These are phyloP conservation scores for Marasmius oreades DNA, from an alignment of 1,284 basidiomycete genomes.

Conservation along the genomic window DNA sequence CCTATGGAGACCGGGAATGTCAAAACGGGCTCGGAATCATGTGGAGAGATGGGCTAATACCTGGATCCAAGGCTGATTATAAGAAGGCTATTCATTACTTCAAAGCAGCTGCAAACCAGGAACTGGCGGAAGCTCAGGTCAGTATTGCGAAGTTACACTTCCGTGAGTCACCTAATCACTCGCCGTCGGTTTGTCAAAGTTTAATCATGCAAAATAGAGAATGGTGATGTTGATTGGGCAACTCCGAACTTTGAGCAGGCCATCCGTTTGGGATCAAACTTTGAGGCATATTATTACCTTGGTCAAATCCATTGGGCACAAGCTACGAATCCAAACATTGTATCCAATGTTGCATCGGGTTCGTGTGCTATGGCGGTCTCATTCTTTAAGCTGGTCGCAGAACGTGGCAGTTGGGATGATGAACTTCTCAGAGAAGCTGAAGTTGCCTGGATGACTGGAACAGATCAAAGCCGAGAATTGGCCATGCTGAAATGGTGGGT, in stretches of 20 bases:
- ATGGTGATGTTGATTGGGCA: conserved; percentile 62
- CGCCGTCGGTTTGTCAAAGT: not conserved
- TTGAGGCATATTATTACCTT: conserved; percentile 91
- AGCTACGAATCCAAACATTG: conserved; percentile 42
- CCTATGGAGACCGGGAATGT: conserved; percentile 81
- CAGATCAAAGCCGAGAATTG: conserved; percentile 62
- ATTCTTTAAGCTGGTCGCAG: conserved; percentile 87
- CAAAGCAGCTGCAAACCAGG: conserved; percentile 76
- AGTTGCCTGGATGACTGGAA: conserved; percentile 70
- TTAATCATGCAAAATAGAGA: conserved; percentile 37
- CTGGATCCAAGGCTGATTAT: conserved; percentile 58
- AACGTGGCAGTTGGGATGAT: conserved; percentile 86
- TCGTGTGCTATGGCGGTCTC: conserved; percentile 85
- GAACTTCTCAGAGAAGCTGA: conserved; percentile 85
- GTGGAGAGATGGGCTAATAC: conserved; percentile 81
- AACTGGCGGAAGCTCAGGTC: conserved; percentile 87
- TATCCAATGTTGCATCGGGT: conserved; percentile 49
- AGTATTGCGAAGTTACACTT: conserved; percentile 86
- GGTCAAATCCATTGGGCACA: conserved; percentile 72
- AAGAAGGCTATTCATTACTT: conserved; percentile 72
- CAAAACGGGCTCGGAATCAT: conserved; percentile 91
- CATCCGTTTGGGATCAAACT: conserved; percentile 80
- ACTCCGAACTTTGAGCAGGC: conserved; percentile 78
- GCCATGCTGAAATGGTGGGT: conserved; percentile 94
- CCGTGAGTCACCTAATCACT: conserved; percentile 42